phyloP scores from a whole-genome alignment of 1,284 basidiomycete genomes.

The Somion occarium region DNA sequence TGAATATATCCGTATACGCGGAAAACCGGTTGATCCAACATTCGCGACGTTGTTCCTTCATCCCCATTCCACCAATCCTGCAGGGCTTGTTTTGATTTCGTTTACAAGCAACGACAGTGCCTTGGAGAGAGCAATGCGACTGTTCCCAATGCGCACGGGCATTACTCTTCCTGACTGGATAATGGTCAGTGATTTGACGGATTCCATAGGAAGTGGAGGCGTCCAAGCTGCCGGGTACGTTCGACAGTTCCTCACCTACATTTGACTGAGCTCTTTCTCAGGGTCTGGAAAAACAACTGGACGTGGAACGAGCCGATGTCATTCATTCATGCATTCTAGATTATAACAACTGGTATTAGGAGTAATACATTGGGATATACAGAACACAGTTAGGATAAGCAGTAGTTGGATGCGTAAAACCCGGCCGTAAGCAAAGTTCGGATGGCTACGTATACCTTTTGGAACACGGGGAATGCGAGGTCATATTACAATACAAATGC shows the following conservation, averaged over 20 bases:
- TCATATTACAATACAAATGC: slow-evolving; percentile 79
- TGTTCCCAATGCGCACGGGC: slow-evolving; percentile 82
- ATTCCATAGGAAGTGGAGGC: slow-evolving; percentile 60
- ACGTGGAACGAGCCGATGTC: slow-evolving; percentile 53
- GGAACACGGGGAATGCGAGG: slow-evolving; percentile 40
- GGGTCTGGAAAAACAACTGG: slow-evolving; percentile 48
- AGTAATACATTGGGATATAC: slow-evolving; percentile 35
- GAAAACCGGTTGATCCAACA: slow-evolving; percentile 10
- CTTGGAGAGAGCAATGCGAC: slow-evolving; percentile 58
- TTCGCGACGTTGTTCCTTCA: slow-evolving; percentile 65
- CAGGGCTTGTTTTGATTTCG: slow-evolving; percentile 50
- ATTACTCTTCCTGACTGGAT: slow-evolving; percentile 74
- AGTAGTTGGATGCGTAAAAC: slow-evolving; percentile 30
- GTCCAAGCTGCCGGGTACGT: slow-evolving; percentile 70
- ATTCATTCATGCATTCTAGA: slow-evolving; percentile 39
- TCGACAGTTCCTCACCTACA: background rate
- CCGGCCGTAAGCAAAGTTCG: slow-evolving; percentile 43
- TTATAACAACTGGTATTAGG: slow-evolving; percentile 31
- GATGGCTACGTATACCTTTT: slow-evolving; percentile 41
- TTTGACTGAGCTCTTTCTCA: slow-evolving; percentile 10
- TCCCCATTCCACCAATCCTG: slow-evolving; percentile 49
- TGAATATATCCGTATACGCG: slow-evolving; percentile 14
- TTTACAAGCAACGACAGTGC: slow-evolving; percentile 50
- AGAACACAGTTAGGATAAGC: slow-evolving; percentile 32
- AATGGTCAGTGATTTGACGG: slow-evolving; percentile 47